These are phyloP conservation scores for Aspergillus uvarum DNA, from an alignment of 2,329 filamentous ascomycete species.

Conservation along the genomic window DNA sequence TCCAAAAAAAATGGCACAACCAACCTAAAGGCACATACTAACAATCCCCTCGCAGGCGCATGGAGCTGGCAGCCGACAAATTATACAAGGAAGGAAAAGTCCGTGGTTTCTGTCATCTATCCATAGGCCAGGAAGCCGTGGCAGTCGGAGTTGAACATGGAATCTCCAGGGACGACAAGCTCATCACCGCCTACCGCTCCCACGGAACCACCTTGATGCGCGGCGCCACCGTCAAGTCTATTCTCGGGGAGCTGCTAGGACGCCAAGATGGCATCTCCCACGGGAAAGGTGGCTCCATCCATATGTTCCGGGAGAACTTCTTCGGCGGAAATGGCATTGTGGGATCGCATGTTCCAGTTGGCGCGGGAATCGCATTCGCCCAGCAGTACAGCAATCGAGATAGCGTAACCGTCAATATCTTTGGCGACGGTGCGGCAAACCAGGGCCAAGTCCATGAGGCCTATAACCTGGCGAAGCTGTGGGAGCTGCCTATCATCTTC, in stretches of 20 bases:
- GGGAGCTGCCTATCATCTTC: constrained; percentile 90
- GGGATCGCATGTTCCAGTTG: constrained; percentile 92
- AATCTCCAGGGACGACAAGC: constrained; percentile 80
- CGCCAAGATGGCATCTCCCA: constrained; percentile 91
- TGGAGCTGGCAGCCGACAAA: constrained; percentile 96
- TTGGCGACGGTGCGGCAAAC: constrained; percentile 95
- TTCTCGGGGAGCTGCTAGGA: constrained; percentile 91
- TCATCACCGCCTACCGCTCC: constrained; percentile 96
- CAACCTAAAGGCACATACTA: background rate
- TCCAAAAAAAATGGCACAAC: no score
- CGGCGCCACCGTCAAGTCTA: constrained; percentile 78
- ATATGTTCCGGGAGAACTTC: constrained; percentile 97
- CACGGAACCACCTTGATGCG: constrained; percentile 97
- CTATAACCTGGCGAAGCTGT: constrained; percentile 99
- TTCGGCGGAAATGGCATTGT: constrained; percentile 98
- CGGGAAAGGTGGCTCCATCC: constrained; percentile 98
- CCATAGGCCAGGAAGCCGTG: constrained; percentile 93
- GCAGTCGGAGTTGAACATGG: constrained; percentile 93
- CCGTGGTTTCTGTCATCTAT: constrained; percentile 96
- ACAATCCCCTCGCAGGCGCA: constrained; percentile 62
- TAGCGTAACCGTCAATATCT: constrained; percentile 80
- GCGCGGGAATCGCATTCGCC: constrained; percentile 89
- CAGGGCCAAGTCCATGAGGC: constrained; percentile 98
- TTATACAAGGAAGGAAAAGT: constrained; percentile 99
- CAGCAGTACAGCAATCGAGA: constrained; percentile 79